Evolutionary conservation across 2,329 filamentous ascomycete species (phyloP).

Genomic region (Trichoderma gracile): DNA sequence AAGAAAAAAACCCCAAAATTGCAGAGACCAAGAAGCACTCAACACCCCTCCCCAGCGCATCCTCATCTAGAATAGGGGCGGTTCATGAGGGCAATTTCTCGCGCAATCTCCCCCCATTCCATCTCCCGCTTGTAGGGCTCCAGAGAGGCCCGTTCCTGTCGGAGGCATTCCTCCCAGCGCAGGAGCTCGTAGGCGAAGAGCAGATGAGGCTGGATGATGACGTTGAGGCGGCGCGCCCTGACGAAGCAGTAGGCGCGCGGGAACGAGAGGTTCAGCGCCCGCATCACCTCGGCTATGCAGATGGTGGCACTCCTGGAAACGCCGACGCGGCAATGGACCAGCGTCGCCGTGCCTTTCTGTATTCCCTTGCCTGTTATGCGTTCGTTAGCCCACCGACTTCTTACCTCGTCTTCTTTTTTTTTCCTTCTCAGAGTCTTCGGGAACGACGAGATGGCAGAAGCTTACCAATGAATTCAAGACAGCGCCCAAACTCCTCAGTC

Average conservation of each 20-base stretch:
- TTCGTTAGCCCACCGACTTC: background rate
- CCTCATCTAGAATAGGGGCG: constrained; percentile 78
- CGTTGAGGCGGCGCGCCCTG: constrained; percentile 85
- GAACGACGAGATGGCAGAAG: constrained; percentile 29
- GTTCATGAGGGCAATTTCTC: constrained; percentile 95
- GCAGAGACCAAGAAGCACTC: background rate
- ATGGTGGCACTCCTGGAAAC: constrained; percentile 96
- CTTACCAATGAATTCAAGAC: constrained; percentile 89
- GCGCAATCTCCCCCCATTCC: constrained; percentile 85
- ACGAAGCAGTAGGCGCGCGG: constrained; percentile 96
- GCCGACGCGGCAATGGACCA: constrained; percentile 95
- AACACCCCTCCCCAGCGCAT: background rate
- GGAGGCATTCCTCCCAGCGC: constrained; percentile 87
- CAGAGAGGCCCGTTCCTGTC: constrained; percentile 50
- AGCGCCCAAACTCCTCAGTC: constrained; percentile 80
- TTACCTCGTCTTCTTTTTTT: background rate
- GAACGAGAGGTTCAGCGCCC: constrained; percentile 74
- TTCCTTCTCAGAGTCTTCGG: no score
- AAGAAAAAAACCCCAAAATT: background rate
- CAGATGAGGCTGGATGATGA: constrained; percentile 96
- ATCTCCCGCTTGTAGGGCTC: constrained; percentile 67
- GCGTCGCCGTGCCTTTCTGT: constrained; percentile 73
- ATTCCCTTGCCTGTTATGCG: constrained; percentile 74
- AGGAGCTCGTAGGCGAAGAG: constrained; percentile 93
- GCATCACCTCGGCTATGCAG: constrained; percentile 99